These are phyloP conservation scores for Aegilops tauschii DNA, from an alignment of 176 grass and related monocot species.

Conservation along the genomic window DNA sequence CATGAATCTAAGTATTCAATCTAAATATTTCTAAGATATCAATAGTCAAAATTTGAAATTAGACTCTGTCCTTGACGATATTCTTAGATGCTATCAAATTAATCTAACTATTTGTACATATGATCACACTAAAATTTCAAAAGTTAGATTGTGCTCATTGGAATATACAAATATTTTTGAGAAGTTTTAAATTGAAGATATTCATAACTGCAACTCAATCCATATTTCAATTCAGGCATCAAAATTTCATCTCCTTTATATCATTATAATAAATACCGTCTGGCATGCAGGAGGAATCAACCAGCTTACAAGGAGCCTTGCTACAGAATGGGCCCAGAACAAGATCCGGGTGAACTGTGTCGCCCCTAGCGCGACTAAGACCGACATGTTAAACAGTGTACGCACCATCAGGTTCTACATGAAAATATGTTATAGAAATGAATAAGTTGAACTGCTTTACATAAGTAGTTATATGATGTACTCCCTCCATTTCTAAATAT, in stretches of 20 bases:
- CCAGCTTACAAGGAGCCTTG: conserved; percentile 8
- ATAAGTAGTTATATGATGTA: too few relatives aligned
- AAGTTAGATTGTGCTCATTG: too few relatives aligned
- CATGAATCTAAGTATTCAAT: too few relatives aligned
- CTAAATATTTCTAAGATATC: too few relatives aligned
- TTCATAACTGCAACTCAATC: neutral
- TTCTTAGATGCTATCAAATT: too few relatives aligned
- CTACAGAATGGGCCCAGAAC: neutral
- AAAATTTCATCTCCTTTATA: neutral
- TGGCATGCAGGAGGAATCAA: neutral
- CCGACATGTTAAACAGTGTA: neutral
- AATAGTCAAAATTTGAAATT: neutral
- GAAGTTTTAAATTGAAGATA: too few relatives aligned
- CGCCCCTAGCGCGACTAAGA: neutral
- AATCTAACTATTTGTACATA: too few relatives aligned
- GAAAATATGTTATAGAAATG: neutral
- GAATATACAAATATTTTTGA: too few relatives aligned
- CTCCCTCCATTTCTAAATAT: too few relatives aligned
- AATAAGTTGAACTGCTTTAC: neutral
- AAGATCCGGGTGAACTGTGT: neutral
- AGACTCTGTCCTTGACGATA: too few relatives aligned
- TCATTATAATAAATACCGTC: neutral
- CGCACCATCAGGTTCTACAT: neutral
- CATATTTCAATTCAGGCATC: neutral
- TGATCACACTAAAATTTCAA: too few relatives aligned